Base-by-base conservation (phyloP, 169 alveolate species). In the Plasmodium yoelii region DNA sequence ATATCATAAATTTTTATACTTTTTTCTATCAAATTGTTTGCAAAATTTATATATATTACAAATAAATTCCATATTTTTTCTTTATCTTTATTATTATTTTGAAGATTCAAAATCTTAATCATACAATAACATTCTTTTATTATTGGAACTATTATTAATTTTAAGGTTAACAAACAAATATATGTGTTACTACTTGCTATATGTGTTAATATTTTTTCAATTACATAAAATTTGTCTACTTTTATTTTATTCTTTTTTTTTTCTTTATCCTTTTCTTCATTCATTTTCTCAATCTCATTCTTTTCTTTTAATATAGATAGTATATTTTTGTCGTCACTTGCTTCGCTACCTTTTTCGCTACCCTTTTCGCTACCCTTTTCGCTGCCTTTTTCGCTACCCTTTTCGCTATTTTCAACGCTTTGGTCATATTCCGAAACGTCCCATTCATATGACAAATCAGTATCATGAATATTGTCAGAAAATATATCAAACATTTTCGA, bases 201-300 rank as follows among this genome's bases (percentile, higher is more conserved):
- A 56, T 51, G 26, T 22, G 65, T 44, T 10, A 75, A 56, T 26
- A 75, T 75, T 42, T 64, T 75, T 63, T 75, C 77, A 13, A 75
- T 47, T 4, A 75, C 69, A 10, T 53, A 42, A 22, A 75, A 75
- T 34, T 75, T 75, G 46, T 42, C 64, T 42, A 75, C 10, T 34
- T 64, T 75, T 75, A 75, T 75, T 75, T 63, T 75, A 44, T 75
- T 75, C 10, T 39, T 28, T 19, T 75, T 75, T 6, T 26, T 75
- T 26, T 64, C 46, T 7, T 57, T 75, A 22, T 75, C 65, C 6
- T 75, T 75, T 19, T 47, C 47, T 15, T 75, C 88, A 39, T 75
- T 75, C 28, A 75, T 63, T 64, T 75, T 47, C 1, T 75, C 88
- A 67, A 75, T 75, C 22, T 61, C 77, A 13, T 75, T 64, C n/a